phyloP scores from a whole-genome alignment of 164 flowering plant genomes.

The Euptelea pleiosperma region DNA sequence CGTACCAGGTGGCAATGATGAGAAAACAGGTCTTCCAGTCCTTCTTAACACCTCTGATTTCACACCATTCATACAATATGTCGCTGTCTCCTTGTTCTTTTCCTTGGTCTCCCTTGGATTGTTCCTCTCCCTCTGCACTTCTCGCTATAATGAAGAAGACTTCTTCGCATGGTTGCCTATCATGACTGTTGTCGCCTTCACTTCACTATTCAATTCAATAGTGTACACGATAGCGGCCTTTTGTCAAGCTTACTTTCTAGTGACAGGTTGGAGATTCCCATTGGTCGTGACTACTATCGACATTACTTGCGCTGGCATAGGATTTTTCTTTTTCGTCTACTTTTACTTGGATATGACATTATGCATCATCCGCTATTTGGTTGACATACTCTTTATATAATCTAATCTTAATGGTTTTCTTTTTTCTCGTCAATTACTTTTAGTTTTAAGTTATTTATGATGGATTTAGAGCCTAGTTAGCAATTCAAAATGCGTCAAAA shows the following conservation, averaged over 20 bases:
- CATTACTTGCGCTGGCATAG: background rate
- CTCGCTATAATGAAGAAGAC: slow-evolving; percentile 4
- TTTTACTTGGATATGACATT: background rate
- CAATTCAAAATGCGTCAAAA: no score
- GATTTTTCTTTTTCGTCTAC: background rate
- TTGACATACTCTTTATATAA: slow-evolving; percentile 3
- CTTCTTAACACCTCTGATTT: background rate
- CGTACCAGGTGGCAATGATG: no score
- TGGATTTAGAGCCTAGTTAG: no score
- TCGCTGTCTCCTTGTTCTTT: background rate
- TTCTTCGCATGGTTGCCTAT: background rate
- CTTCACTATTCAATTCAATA: background rate
- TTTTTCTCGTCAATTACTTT: no score
- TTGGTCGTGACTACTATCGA: background rate
- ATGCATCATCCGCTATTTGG: background rate
- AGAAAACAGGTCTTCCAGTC: background rate
- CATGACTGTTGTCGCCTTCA: background rate
- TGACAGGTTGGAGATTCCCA: background rate
- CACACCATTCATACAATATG: background rate
- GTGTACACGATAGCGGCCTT: background rate
- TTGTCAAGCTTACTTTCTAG: background rate
- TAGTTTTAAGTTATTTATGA: no score
- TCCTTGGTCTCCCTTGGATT: background rate
- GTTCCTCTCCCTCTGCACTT: background rate
- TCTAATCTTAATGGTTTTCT: no score